A percentile compares a stretch with the other conserved stretches of the same genome.
Conservation (phyloP, 2,329 filamentous ascomycete species). For the Akanthomyces uredinophilus region DNA sequence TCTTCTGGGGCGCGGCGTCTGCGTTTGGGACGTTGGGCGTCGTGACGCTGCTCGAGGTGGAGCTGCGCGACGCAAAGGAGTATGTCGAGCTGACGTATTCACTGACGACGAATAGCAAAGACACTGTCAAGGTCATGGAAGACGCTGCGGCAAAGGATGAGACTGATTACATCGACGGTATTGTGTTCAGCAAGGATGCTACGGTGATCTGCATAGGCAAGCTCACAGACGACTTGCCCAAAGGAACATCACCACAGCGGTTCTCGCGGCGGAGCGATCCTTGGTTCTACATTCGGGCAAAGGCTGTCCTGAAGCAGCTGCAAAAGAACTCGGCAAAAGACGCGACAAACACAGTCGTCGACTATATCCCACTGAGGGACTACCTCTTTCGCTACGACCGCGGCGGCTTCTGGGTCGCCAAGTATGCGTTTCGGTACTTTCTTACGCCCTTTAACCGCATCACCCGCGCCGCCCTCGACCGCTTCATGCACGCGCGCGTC, state of each 20-base stretch:
- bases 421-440: conserved; percentile 60
- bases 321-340: not conserved
- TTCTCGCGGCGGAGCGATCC: conserved; percentile 59
- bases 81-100: conserved; percentile 57
- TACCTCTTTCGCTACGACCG: conserved; percentile 63
- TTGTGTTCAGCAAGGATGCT: conserved; percentile 52
- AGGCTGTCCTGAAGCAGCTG: conserved; percentile 33
- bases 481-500: conserved; percentile 57
- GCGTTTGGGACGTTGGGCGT: conserved; percentile 64
- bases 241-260: conserved; percentile 28
- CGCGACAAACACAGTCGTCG: conserved; percentile 24
- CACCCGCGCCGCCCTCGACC: conserved; percentile 57
- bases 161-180: conserved; percentile 64
- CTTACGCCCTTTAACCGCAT: conserved; percentile 58
- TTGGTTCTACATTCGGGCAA: conserved; percentile 70
- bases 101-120: conserved; percentile 35
- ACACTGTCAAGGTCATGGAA: conserved; percentile 39
- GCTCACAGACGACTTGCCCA: conserved; percentile 43
- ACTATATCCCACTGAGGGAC: conserved; percentile 57
- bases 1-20: conserved; percentile 61
- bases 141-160: conserved; percentile 33
- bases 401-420: conserved; percentile 58
- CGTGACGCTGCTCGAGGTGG: conserved; percentile 57
- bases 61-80: conserved; percentile 47
- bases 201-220: conserved; percentile 58